A percentile compares a stretch with the other conserved stretches of the same genome.
phyloP scores from a whole-genome alignment of 2,329 filamentous ascomycete genomes.

The Thyridium curvatum region DNA sequence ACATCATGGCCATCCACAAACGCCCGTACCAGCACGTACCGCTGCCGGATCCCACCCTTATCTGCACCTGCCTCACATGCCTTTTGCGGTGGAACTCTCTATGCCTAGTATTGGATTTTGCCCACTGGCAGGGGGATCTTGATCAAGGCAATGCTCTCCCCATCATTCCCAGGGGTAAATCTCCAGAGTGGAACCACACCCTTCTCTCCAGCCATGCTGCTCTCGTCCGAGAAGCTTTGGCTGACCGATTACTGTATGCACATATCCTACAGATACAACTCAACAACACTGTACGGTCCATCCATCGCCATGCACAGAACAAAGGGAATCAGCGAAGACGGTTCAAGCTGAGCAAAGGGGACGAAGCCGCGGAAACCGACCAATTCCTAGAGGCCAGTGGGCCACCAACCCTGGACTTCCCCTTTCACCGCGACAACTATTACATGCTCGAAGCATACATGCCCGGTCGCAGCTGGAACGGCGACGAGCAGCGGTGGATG shows the following conservation, averaged over 20 bases:
- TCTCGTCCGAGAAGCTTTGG: slow-evolving; percentile 37
- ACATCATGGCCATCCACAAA: slow-evolving; percentile 36
- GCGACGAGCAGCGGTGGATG: slow-evolving; percentile 36
- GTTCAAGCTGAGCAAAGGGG: slow-evolving; percentile 25
- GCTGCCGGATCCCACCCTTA: slow-evolving; percentile 32
- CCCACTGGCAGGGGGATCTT: slow-evolving; percentile 46
- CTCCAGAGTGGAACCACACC: slow-evolving; percentile 41
- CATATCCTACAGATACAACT: slow-evolving; percentile 25
- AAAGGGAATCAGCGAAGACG: slow-evolving; percentile 37
- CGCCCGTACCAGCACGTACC: slow-evolving; percentile 46
- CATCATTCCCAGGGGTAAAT: slow-evolving; percentile 38
- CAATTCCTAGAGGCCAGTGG: slow-evolving; percentile 43
- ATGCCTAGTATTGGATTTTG: slow-evolving; percentile 46
- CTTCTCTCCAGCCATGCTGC: slow-evolving; percentile 35
- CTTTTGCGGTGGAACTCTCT: slow-evolving; percentile 51
- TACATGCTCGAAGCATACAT: slow-evolving; percentile 53
- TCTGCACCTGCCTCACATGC: slow-evolving; percentile 53
- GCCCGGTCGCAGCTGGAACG: slow-evolving; percentile 48
- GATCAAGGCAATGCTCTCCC: slow-evolving; percentile 45
- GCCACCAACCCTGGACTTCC: slow-evolving; percentile 44
- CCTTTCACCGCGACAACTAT: slow-evolving; percentile 50
- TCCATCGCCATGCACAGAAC: slow-evolving; percentile 34
- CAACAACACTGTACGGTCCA: slow-evolving; percentile 20
- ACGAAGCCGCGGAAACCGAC: slow-evolving; percentile 40
- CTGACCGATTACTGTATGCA: slow-evolving; percentile 42